Evolutionary conservation across 345 rosid genomes (phyloP).

Genomic region (Pistacia vera): DNA sequence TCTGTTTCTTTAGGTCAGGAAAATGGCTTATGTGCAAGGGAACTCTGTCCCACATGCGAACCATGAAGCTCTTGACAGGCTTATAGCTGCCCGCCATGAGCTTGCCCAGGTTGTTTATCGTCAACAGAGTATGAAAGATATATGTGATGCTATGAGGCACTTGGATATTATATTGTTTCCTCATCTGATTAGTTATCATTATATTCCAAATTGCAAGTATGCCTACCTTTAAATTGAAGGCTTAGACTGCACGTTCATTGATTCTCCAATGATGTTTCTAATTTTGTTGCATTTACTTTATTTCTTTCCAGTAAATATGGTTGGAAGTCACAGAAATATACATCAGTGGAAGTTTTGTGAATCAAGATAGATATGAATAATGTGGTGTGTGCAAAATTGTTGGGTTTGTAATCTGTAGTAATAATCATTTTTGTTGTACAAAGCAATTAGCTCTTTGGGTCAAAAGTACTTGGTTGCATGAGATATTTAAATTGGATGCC

Average conservation of each 20-base stretch:
- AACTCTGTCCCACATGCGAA: constrained; percentile 80
- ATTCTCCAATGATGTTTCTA: background rate
- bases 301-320: background rate
- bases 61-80: constrained; percentile 71
- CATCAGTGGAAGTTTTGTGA: background rate
- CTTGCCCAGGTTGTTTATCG: constrained; percentile 71
- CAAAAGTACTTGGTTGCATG: background rate
- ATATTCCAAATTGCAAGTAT: background rate
- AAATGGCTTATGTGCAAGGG: constrained; percentile 71
- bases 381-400: background rate
- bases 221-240: background rate
- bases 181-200: background rate
- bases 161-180: background rate
- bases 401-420: background rate
- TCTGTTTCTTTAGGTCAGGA: constrained; percentile 65
- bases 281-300: background rate
- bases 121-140: constrained; percentile 1
- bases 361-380: background rate
- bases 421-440: background rate
- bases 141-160: constrained; percentile 2
- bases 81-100: constrained; percentile 80
- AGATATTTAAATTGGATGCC: background rate
- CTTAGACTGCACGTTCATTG: background rate
- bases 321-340: background rate
- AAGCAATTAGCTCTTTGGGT: background rate